Conservation (phyloP, 148 eudicot genomes). For the Fagopyrum homotropicum region DNA sequence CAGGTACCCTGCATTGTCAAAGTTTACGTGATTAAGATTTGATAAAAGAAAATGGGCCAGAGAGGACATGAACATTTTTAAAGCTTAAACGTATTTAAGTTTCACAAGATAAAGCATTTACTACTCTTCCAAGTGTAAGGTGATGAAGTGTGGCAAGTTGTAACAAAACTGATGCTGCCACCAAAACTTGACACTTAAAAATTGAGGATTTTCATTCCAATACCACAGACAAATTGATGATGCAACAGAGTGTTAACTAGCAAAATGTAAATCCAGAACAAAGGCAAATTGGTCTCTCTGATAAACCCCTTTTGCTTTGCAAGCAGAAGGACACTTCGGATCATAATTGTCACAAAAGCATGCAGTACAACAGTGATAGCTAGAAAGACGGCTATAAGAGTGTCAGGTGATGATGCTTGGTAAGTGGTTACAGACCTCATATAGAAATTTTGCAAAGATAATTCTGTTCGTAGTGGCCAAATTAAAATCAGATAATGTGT, state of each 20-base stretch:
- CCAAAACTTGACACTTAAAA: background rate
- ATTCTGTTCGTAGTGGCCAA: background rate
- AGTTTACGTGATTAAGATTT: background rate
- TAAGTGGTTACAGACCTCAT: background rate
- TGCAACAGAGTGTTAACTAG: background rate
- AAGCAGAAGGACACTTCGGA: background rate
- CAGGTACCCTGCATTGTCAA: conserved; percentile 39
- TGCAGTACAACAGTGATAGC: conserved; percentile 1
- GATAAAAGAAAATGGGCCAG: background rate
- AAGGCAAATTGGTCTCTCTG: background rate
- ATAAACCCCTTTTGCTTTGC: conserved; percentile 3
- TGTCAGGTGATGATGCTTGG: background rate
- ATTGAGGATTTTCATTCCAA: background rate
- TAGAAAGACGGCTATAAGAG: background rate
- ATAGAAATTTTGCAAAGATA: background rate
- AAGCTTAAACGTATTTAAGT: background rate
- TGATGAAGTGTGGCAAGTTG: too few species aligned
- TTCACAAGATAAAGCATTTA: background rate
- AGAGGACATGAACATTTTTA: background rate
- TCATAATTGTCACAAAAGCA: background rate
- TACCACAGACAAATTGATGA: background rate
- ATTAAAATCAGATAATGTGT: background rate
- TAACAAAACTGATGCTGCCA: too few species aligned
- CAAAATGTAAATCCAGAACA: background rate
- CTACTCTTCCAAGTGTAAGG: background rate